A percentile compares a stretch with the other conserved stretches of the same genome.
phyloP scores from a whole-genome alignment of 345 rosid genomes.

The Mallotus nudiflorus region DNA sequence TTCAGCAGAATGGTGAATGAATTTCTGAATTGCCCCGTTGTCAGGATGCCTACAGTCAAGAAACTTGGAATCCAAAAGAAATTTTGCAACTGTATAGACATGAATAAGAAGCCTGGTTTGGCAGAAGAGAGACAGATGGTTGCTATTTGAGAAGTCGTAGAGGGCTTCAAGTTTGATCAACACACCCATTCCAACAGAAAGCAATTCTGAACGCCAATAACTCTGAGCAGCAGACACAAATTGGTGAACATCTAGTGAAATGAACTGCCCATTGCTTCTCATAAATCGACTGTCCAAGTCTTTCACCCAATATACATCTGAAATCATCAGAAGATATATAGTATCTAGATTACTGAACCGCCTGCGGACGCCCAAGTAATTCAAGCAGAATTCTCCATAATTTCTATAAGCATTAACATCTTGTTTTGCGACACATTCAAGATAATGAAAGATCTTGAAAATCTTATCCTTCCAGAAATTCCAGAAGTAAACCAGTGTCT shows the following conservation, averaged over 20 bases:
- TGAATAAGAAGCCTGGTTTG: conserved; percentile 22
- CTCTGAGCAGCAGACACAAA: conserved; percentile 34
- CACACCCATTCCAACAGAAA: conserved; percentile 39
- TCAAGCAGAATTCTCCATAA: conserved; percentile 42
- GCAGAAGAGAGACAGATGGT: conserved; percentile 24
- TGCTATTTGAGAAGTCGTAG: conserved; percentile 2
- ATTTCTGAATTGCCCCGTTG: conserved; percentile 8
- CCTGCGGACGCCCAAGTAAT: conserved; percentile 48
- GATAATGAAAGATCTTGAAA: conserved; percentile 26
- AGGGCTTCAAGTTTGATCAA: conserved; percentile 33
- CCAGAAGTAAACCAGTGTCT: conserved; percentile 48
- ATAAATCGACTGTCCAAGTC: conserved; percentile 21
- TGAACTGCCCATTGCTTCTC: conserved; percentile 15
- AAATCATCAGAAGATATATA: conserved; percentile 34
- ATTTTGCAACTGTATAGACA: conserved; percentile 36
- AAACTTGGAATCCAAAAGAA: conserved; percentile 26
- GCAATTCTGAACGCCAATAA: conserved; percentile 43
- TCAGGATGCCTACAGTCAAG: background rate
- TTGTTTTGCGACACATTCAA: conserved; percentile 2
- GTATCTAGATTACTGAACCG: conserved; percentile 7
- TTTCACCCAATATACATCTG: conserved; percentile 39
- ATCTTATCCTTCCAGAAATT: conserved; percentile 41
- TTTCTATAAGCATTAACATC: conserved; percentile 3
- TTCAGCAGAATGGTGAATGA: conserved; percentile 16
- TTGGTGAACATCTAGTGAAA: conserved; percentile 22